These are phyloP conservation scores for Trichoderma sp. DNA, from an alignment of 2,329 filamentous ascomycete genomes.

Conservation along the genomic window DNA sequence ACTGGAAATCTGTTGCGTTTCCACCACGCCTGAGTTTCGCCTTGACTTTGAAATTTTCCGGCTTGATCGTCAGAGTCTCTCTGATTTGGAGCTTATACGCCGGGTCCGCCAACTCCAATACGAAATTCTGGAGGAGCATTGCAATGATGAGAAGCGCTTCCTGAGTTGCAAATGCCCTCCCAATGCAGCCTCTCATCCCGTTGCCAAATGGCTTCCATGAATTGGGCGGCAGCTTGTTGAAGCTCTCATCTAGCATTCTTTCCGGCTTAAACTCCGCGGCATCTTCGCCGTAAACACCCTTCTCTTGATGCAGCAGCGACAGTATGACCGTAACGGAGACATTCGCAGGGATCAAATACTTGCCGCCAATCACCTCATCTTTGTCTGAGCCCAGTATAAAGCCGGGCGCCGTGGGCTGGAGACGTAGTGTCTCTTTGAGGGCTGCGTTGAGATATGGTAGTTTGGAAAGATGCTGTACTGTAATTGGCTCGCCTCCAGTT, in stretches of 20 bases:
- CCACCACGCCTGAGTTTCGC: constrained; percentile 54
- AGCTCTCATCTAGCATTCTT: constrained; percentile 61
- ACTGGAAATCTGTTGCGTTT: constrained; percentile 45
- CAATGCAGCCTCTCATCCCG: constrained; percentile 57
- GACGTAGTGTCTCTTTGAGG: constrained; percentile 57
- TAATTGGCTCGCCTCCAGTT: constrained; percentile 58
- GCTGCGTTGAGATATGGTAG: constrained; percentile 67
- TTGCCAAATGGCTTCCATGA: constrained; percentile 59
- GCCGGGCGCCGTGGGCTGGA: constrained; percentile 37
- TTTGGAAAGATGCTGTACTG: constrained; percentile 61
- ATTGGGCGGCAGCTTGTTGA: constrained; percentile 45
- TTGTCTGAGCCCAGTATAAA: constrained; percentile 41
- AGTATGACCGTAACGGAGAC: constrained; percentile 52
- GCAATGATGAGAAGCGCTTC: constrained; percentile 50
- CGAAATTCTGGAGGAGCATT: constrained; percentile 68
- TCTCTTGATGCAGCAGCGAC: constrained; percentile 57
- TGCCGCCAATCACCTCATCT: constrained; percentile 54
- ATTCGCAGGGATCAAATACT: constrained; percentile 55
- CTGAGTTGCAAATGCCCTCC: constrained; percentile 59
- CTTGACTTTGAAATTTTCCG: constrained; percentile 62
- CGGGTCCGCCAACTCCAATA: constrained; percentile 64
- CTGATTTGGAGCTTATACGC: constrained; percentile 57
- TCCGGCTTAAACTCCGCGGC: constrained; percentile 63
- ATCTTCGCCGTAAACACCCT: constrained; percentile 59
- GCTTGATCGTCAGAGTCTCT: constrained; percentile 62